phyloP scores from a whole-genome alignment of 2,329 filamentous ascomycete species.

The Ascosphaera apis region DNA sequence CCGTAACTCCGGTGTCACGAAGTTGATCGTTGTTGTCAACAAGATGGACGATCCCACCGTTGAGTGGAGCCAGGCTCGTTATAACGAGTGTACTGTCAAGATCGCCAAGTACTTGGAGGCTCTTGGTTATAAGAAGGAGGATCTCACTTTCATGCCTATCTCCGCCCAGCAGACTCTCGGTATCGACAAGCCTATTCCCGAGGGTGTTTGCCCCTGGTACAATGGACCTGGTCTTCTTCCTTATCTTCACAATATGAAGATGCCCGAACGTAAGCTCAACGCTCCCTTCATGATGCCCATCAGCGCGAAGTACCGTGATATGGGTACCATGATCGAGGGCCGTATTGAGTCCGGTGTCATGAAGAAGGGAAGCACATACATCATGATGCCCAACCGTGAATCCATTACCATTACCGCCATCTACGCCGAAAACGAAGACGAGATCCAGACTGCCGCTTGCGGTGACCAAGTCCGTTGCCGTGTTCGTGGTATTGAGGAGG shows the following conservation, averaged over 20 bases:
- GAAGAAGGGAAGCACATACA: conserved; percentile 64
- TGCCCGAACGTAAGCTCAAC: conserved; percentile 85
- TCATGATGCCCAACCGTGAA: conserved; percentile 93
- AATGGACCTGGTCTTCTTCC: conserved; percentile 77
- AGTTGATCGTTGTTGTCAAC: conserved; percentile 84
- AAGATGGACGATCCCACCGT: conserved; percentile 99
- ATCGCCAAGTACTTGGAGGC: conserved; percentile 71
- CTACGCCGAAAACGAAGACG: conserved; percentile 92
- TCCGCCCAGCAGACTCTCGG: conserved; percentile 68
- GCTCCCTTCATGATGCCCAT: conserved; percentile 99
- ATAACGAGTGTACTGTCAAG: conserved; percentile 81
- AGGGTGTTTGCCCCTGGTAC: conserved; percentile 59
- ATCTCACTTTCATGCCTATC: conserved; percentile 89
- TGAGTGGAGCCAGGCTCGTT: conserved; percentile 82
- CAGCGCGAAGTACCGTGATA: conserved; percentile 85
- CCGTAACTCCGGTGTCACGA: conserved; percentile 96
- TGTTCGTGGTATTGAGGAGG: conserved; percentile 86
- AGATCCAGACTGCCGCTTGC: conserved; percentile 57
- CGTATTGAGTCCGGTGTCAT: conserved; percentile 89
- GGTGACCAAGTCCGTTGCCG: conserved; percentile 89
- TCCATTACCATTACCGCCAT: conserved; percentile 59
- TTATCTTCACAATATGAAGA: conserved; percentile 82
- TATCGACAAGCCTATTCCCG: conserved; percentile 71
- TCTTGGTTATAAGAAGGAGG: conserved; percentile 86
- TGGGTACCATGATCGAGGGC: conserved; percentile 93